These are phyloP conservation scores for Verruconis gallopava DNA, from an alignment of 2,329 filamentous ascomycete genomes.

Conservation along the genomic window DNA sequence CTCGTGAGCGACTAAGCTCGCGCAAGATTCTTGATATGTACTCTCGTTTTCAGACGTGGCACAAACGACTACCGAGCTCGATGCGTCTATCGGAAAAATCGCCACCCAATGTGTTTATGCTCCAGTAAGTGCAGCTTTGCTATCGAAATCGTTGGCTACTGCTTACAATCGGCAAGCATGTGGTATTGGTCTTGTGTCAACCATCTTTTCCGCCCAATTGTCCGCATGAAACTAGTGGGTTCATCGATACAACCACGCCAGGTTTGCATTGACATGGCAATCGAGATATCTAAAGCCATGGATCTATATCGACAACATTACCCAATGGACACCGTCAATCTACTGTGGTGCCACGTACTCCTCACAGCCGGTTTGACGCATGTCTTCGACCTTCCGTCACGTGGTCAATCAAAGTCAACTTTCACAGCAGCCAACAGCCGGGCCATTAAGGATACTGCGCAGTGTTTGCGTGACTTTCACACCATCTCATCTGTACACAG, in stretches of 20 bases:
- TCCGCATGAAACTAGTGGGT: conserved; percentile 45
- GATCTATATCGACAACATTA: conserved; percentile 32
- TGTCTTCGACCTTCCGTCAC: conserved; percentile 2
- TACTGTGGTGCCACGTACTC: conserved; percentile 2
- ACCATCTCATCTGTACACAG: neutral
- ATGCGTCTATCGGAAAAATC: conserved; percentile 55
- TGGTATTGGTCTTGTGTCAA: conserved; percentile 58
- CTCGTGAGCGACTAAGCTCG: conserved; percentile 51
- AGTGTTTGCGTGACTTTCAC: neutral
- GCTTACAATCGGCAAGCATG: conserved; percentile 30
- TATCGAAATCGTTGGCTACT: neutral
- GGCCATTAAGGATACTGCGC: neutral
- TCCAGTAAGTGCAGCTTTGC: conserved; percentile 34
- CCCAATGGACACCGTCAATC: conserved; percentile 2
- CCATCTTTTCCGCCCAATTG: conserved; percentile 58
- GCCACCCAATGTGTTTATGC: conserved; percentile 57
- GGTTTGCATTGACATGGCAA: conserved; percentile 42
- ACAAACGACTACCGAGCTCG: conserved; percentile 50
- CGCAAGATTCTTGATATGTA: conserved; percentile 52
- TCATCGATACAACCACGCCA: conserved; percentile 51
- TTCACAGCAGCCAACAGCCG: neutral
- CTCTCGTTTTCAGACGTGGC: conserved; percentile 58
- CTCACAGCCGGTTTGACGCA: conserved; percentile 1
- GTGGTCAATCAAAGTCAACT: neutral
- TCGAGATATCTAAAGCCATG: conserved; percentile 30